Base-by-base conservation (phyloP, 2,329 filamentous ascomycete species). In the Aspergillus calidoustus region DNA sequence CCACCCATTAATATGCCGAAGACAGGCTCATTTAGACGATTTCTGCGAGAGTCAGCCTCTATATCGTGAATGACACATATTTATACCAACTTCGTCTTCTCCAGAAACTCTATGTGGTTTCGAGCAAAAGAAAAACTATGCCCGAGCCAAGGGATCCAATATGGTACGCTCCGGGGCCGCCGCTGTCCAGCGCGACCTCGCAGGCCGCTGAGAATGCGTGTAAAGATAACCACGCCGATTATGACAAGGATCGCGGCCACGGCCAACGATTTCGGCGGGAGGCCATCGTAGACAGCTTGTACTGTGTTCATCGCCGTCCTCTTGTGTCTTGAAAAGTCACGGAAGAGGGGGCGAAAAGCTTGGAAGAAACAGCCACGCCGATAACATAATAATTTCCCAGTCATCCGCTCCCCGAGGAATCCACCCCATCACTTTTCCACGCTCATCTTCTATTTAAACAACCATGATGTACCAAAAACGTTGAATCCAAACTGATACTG, bases 111-210 rank as follows among this genome's bases (percentile, higher is more conserved):
- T 46, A 81, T 74, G 53, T 80, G 79, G 46, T 81, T 71, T 68
- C 81, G 77, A 22, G 80, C 72, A 66, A 86, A 83, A 22, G 73
- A 74, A 46, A 83, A 67, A 7, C 81, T 77, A 76, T 89, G 84
- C 44, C 85, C 84, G 8, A 88, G 41, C 55, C 83, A 78, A 1
- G 87, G 86, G 7, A 89, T 71, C 83, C 85, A 89, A 72, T 89
- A 89, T 30, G 85, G 84, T 23, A 83, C 66, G 59, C 79, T 72
- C 71, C 82, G 82, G 62, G 84, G 79, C 57, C 74, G 74, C 65
- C 71, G 71, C 46, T 72, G 57, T 41, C 63, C 66, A 30, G 68
- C 68, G n/a, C 65, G 64, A 55, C 73, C 75, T 47, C 70, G 72
- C 15, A 80, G 38, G 11, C 74, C 78, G 4, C 73, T 77, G 53